These are phyloP conservation scores for Candida awuae DNA, from an alignment of 805 yeast genomes.

Conservation along the genomic window DNA sequence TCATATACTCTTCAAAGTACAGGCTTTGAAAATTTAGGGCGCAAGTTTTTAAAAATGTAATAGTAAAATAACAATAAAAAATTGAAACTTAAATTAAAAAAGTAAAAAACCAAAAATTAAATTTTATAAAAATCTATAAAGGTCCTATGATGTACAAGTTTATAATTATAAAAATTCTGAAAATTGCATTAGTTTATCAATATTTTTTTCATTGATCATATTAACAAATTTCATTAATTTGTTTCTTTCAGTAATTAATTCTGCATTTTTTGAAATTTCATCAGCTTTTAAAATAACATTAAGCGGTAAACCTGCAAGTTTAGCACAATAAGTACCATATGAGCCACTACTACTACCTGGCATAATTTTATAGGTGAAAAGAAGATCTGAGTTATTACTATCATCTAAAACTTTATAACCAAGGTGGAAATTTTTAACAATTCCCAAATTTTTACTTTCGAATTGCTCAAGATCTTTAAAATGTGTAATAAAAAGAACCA, in stretches of 20 bases:
- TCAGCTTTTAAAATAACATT: constrained; percentile 40
- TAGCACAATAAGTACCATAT: constrained; percentile 82
- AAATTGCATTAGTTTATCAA: constrained; percentile 15
- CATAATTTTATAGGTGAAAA: constrained; percentile 45
- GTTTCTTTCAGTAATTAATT: constrained; percentile 5
- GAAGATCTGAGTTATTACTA: constrained; percentile 29
- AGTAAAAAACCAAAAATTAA: background rate
- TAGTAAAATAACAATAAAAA: too few species aligned
- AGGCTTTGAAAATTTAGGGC: constrained; percentile 6
- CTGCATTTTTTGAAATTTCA: constrained; percentile 25
- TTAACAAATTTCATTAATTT: background rate
- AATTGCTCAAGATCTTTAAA: constrained; percentile 58
- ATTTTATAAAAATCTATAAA: background rate
- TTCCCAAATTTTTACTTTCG: constrained; percentile 29
- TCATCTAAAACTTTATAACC: constrained; percentile 34
- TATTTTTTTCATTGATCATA: background rate
- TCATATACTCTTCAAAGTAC: constrained; percentile 44
- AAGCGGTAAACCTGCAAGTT: constrained; percentile 54
- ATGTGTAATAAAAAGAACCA: constrained; percentile 78
- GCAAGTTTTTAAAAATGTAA: constrained; percentile 26
- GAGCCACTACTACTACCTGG: constrained; percentile 51
- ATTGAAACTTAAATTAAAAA: too few species aligned
- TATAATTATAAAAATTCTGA: constrained; percentile 16
- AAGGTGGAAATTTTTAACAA: constrained; percentile 62
- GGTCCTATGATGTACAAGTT: background rate